Percentiles rank a stretch among this genome's conserved stretches.
Evolutionary conservation across 805 yeast species (phyloP).

Genomic region (Teunomyces tritomae): DNA sequence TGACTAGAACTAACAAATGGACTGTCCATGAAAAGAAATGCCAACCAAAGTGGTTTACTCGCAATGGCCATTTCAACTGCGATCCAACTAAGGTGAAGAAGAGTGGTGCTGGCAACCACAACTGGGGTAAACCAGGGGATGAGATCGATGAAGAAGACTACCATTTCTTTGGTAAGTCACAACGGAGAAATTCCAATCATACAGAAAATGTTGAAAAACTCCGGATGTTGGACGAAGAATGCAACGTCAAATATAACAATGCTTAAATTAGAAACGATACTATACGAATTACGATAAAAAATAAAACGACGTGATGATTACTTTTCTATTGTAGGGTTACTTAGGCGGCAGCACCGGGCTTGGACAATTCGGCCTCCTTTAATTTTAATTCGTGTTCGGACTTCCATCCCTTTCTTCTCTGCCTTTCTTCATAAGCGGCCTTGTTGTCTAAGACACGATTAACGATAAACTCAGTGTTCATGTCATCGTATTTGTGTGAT

Average conservation of each 20-base stretch:
- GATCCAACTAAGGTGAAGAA: slow-evolving; percentile 79
- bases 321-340: neutral
- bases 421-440: slow-evolving; percentile 79
- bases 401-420: slow-evolving; percentile 82
- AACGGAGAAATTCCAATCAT: slow-evolving; percentile 42
- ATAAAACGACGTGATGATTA: neutral
- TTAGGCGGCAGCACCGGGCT: neutral
- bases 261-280: neutral
- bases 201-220: slow-evolving; percentile 29
- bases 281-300: neutral
- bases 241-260: slow-evolving; percentile 11
- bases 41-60: slow-evolving; percentile 74
- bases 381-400: slow-evolving; percentile 42
- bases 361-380: slow-evolving; percentile 17
- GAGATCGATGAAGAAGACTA: slow-evolving; percentile 59
- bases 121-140: slow-evolving; percentile 85
- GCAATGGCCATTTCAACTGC: slow-evolving; percentile 63
- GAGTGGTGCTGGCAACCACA: slow-evolving; percentile 80
- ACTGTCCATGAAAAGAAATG: slow-evolving; percentile 58
- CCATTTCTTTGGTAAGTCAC: slow-evolving; percentile 18
- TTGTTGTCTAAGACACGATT: slow-evolving; percentile 68
- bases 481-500: slow-evolving; percentile 57
- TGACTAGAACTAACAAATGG: slow-evolving; percentile 84
- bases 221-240: slow-evolving; percentile 18
- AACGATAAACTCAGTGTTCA: slow-evolving; percentile 71